Conservation (phyloP, 2,329 filamentous ascomycete species). For the Lecanicillium sp. region DNA sequence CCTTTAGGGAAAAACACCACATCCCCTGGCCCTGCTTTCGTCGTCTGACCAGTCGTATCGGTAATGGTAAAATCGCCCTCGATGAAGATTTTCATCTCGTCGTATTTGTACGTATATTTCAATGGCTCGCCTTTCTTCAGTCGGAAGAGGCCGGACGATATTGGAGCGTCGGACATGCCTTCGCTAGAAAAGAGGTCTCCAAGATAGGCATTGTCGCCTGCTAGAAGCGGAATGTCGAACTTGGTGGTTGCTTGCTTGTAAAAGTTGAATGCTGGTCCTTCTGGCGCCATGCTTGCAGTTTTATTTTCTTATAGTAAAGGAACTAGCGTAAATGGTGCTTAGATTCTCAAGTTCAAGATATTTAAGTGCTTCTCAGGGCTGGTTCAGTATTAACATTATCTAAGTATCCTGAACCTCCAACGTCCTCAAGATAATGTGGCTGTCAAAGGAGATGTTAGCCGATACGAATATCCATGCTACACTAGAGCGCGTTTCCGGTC, state of each 20-base stretch:
- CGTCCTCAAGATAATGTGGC: too few species aligned
- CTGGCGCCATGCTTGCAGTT: slow-evolving; percentile 23
- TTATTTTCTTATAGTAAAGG: too few species aligned
- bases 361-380: too few species aligned
- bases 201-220: slow-evolving; percentile 59
- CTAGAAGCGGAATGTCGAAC: slow-evolving; percentile 57
- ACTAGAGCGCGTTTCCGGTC: too few species aligned
- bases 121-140: slow-evolving; percentile 60
- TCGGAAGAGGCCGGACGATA: slow-evolving; percentile 57
- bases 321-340: too few species aligned
- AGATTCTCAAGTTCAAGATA: too few species aligned
- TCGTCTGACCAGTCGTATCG: slow-evolving; percentile 52
- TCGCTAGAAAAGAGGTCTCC: slow-evolving; percentile 53
- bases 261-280: slow-evolving; percentile 32
- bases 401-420: too few species aligned
- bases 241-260: slow-evolving; percentile 47
- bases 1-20: slow-evolving; percentile 64
- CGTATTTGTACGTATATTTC: slow-evolving; percentile 60
- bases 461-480: too few species aligned
- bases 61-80: slow-evolving; percentile 58
- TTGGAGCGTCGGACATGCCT: slow-evolving; percentile 47
- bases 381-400: too few species aligned
- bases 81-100: slow-evolving; percentile 68
- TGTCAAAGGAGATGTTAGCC: too few species aligned
- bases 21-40: slow-evolving; percentile 52